Base-by-base conservation (phyloP, 805 yeast species). In the Candida insectalens region DNA sequence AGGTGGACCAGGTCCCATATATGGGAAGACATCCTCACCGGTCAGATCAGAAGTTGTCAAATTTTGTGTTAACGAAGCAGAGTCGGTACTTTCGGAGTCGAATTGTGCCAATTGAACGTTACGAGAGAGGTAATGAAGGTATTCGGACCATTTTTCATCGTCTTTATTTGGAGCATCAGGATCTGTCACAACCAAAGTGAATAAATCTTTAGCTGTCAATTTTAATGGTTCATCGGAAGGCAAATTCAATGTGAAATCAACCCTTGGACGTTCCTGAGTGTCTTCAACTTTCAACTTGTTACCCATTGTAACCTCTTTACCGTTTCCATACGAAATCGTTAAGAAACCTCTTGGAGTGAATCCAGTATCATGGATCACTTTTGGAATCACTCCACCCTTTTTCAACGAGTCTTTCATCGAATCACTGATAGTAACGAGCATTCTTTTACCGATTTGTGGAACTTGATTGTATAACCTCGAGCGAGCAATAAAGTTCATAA, bases 1-100 rank as follows among this genome's bases (percentile, higher is more conserved):
- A 26, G 96, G 96, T n/a, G 96, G 96, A 4, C 73, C 95, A 3
- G 96, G 95, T 0, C 94, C 94, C 45, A 60, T 50, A 56, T 87
- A 85, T 5, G 75, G 62, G 29, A 75, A 50, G 20, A 81, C 43
- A 28, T 65, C 65, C 15, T 41, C 49, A 15, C 71, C 76, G 26
- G 50, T 38, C 6, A 65, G 40, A 12, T 58, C 53, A n/a, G 58
- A 59, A 1, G 66, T 53, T 12, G 66, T 57, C 26, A 59, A 35
- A 29, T 53, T 61, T 15, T 46, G 50, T 7, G 22, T 37, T 3
- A 38, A 32, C 2, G 47, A 34, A 5, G 39, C 29, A 19, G 36
- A 39, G 26, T 46, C 47, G 31, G 53, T 46, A 34, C 49, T 45
- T 22, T 62, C 55, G 4, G 46, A 34, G 15, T 60, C 65, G 27